Percentiles rank a stretch among this genome's conserved stretches.
Conservation (phyloP, 31 red algal species). For the Endocladia muricata region DNA sequence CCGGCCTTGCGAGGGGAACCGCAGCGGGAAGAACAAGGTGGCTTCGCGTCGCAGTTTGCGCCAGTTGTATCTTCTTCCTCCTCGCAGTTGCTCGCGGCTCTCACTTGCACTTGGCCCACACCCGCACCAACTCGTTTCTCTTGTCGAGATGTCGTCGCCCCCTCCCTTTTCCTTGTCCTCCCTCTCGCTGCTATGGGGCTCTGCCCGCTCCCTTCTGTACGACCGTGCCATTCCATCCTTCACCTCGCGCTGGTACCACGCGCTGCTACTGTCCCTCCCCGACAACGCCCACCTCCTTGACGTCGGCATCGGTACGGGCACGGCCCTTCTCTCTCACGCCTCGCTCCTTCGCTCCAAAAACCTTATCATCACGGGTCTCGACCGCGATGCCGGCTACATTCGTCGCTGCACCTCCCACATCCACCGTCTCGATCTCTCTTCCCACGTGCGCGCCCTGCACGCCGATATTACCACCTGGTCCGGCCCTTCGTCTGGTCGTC, state of each 20-base stretch:
- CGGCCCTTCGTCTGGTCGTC: not conserved
- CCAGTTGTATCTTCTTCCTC: too few species aligned
- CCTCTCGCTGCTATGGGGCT: too few species aligned
- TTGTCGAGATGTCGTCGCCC: too few species aligned
- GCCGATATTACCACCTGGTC: conserved; percentile 30
- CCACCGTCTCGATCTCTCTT: not conserved
- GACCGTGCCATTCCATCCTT: conserved; percentile 20
- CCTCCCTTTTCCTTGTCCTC: too few species aligned
- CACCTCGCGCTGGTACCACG: conserved; percentile 31
- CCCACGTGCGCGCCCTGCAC: conserved; percentile 9
- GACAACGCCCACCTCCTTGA: conserved; percentile 38
- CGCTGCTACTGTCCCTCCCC: conserved; percentile 20
- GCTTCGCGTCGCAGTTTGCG: too few species aligned
- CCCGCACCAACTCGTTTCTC: too few species aligned
- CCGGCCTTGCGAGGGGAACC: too few species aligned
- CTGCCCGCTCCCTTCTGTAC: conserved; percentile 39
- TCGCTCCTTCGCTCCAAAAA: conserved; percentile 20
- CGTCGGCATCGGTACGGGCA: conserved; percentile 66
- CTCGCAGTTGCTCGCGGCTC: too few species aligned
- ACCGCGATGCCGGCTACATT: conserved; percentile 59
- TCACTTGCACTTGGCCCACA: too few species aligned
- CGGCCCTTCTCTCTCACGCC: conserved; percentile 35
- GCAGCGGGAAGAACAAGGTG: too few species aligned
- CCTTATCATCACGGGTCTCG: conserved; percentile 52
- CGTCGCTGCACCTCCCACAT: conserved; percentile 13